Conservation (phyloP, 139 green algal species). For the Chlorella sorokiniana region DNA sequence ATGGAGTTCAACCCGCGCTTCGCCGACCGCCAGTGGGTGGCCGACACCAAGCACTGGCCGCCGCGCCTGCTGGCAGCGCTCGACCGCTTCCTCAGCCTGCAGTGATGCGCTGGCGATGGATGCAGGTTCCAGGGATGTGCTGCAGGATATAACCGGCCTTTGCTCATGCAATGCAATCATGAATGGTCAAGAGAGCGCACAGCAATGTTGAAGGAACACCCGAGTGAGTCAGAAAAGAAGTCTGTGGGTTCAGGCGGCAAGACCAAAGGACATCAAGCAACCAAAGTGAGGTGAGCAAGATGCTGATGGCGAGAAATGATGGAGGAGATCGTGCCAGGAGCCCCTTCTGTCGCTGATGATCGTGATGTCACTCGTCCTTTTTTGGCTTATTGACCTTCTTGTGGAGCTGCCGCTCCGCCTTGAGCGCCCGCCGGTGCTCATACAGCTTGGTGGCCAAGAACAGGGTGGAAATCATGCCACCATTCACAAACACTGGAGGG, state of each 20-base stretch:
- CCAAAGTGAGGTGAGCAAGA: too few species aligned
- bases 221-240: too few species aligned
- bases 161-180: too few species aligned
- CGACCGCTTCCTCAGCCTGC: conserved; percentile 60
- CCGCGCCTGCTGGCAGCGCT: conserved; percentile 60
- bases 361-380: background rate
- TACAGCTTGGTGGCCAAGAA: conserved; percentile 11
- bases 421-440: conserved; percentile 18
- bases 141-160: too few species aligned
- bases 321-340: too few species aligned
- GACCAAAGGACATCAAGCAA: too few species aligned
- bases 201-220: too few species aligned
- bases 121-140: too few species aligned
- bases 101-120: too few species aligned
- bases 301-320: background rate
- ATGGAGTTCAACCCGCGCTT: conserved; percentile 69
- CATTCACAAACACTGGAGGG: conserved; percentile 27
- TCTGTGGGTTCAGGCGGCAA: too few species aligned
- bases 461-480: background rate
- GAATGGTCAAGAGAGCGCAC: too few species aligned
- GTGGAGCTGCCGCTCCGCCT: conserved; percentile 24
- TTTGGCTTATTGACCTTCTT: conserved; percentile 3
- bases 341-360: background rate
- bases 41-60: conserved; percentile 66
- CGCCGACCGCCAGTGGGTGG: conserved; percentile 57